Percentiles rank a stretch among this genome's conserved stretches.
Evolutionary conservation across 163 green algal species (phyloP).

Genomic region (Smithsoniella earleae): DNA sequence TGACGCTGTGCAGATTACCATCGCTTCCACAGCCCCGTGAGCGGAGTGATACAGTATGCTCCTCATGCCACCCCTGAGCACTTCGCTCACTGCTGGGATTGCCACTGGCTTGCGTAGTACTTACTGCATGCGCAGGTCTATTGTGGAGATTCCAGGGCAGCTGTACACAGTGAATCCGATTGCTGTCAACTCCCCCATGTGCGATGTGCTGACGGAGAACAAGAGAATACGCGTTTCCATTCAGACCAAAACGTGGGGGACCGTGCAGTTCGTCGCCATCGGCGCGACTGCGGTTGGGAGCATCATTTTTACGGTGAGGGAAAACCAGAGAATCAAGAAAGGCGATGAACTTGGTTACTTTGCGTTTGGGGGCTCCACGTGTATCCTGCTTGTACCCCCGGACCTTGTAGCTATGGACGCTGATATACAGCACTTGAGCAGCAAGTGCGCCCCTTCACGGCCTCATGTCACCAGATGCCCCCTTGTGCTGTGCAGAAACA

Average conservation of each 20-base stretch:
- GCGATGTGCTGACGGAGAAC: slow-evolving; percentile 28
- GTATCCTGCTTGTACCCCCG: background rate
- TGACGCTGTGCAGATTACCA: slow-evolving; percentile 31
- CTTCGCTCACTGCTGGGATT: too few relatives aligned
- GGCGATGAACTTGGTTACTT: slow-evolving; percentile 32
- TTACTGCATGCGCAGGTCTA: too few relatives aligned
- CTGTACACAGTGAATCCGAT: slow-evolving; percentile 33
- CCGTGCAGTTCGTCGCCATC: slow-evolving; percentile 30
- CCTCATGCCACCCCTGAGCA: background rate
- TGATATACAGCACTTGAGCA: slow-evolving; percentile 7
- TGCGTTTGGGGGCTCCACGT: slow-evolving; percentile 31
- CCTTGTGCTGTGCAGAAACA: background rate
- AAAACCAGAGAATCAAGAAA: background rate
- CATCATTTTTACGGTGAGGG: slow-evolving; percentile 1
- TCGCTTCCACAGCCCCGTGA: slow-evolving; percentile 31
- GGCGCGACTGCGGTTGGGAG: slow-evolving; percentile 25
- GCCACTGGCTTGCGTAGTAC: too few relatives aligned
- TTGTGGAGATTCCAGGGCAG: slow-evolving; percentile 31
- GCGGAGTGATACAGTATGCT: background rate
- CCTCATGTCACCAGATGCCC: background rate
- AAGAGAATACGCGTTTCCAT: slow-evolving; percentile 12
- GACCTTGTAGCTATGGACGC: background rate
- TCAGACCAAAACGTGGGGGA: slow-evolving; percentile 4
- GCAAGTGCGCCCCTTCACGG: background rate
- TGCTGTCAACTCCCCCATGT: slow-evolving; percentile 29